Evolutionary conservation across 345 rosid genomes (phyloP).

Genomic region (Moricandia arvensis): DNA sequence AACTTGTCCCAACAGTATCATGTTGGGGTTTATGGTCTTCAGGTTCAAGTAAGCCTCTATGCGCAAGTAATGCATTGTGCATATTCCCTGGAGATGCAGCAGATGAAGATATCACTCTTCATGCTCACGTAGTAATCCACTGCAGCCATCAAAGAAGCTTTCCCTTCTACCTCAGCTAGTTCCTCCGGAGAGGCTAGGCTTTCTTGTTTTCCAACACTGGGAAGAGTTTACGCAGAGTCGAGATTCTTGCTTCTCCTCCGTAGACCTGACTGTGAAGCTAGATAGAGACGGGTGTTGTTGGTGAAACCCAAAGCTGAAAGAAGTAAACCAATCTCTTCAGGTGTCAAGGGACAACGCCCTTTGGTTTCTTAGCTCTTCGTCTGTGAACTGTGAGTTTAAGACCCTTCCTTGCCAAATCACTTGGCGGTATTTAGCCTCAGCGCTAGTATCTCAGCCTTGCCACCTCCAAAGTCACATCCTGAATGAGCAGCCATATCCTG

Average conservation of each 20-base stretch:
- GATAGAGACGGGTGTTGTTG: conserved; percentile 79
- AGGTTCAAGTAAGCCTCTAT: conserved; percentile 71
- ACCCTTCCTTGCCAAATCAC: conserved; percentile 95
- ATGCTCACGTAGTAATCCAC: conserved; percentile 91
- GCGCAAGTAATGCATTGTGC: conserved; percentile 94
- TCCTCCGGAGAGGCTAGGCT: conserved; percentile 73
- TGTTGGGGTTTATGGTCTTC: conserved; percentile 91
- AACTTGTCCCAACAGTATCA: conserved; percentile 71
- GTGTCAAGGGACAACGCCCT: conserved; percentile 98
- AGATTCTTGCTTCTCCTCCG: conserved; percentile 89
- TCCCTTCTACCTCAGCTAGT: conserved; percentile 60
- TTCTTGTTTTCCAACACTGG: conserved; percentile 88
- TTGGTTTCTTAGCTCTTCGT: conserved; percentile 75
- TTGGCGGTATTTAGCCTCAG: conserved; percentile 87
- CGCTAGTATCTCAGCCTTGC: conserved; percentile 86
- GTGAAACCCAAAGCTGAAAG: conserved; percentile 87
- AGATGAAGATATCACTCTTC: conserved; percentile 89
- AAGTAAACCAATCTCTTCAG: conserved; percentile 89
- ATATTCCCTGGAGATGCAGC: conserved; percentile 98
- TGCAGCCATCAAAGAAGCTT: conserved; percentile 84
- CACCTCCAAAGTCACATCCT: conserved; percentile 96
- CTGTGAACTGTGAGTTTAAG: conserved; percentile 76
- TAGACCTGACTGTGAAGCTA: conserved; percentile 97
- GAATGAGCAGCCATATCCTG: conserved; percentile 99
- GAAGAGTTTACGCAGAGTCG: conserved; percentile 63